Base-by-base conservation (phyloP, 108 stramenopile genomes). In the Cylindrotheca fusiformis region DNA sequence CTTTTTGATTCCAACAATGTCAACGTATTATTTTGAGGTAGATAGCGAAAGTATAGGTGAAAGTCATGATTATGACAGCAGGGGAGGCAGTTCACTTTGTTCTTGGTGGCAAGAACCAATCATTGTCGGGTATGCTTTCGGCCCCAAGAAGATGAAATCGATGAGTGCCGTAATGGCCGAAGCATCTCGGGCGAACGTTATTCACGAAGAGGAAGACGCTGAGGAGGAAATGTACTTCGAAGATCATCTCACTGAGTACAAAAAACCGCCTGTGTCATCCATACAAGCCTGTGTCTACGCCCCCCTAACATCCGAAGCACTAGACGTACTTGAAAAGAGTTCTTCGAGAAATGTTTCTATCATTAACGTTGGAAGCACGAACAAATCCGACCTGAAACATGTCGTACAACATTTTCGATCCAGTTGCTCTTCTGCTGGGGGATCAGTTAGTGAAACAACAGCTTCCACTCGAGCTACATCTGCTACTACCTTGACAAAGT, bases 121-220 rank as follows among this genome's bases (percentile, higher is more conserved):
- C 45, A 73, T 90, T 1, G 92, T 93, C 0, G 92, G 86, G 5
- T 93, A 93, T 56, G 86, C 85, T 3, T 93, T 93, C 68, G 92
- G 88, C 14, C 82, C 81, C 0, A 94, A 94, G 68, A 94, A 94
- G 63, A 94, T 94, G 93, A 86, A 83, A 49, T 86, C 93, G 19
- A 94, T 94, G 93, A 82, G 81, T 22, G 64, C 79, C 18, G 84
- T 94, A 52, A 88, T 94, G 93, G 86, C 85, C 8, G 86, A 90
- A 64, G 89, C 93, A 0, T 80, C 82, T 52, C 81, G 77, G 41
- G 55, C 62, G n/a, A 48, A 67, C 8, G 75, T 63, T 0, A 68
- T 60, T 45, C 69, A 63, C 47, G 69, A 71, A 50, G 62, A 64
- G 14, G 58, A 48, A 25, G 60, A 62, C 48, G 60, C n/a, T n/a